Evolutionary conservation across 2,329 filamentous ascomycete species (phyloP).

Genomic region (Monosporascus sp.): DNA sequence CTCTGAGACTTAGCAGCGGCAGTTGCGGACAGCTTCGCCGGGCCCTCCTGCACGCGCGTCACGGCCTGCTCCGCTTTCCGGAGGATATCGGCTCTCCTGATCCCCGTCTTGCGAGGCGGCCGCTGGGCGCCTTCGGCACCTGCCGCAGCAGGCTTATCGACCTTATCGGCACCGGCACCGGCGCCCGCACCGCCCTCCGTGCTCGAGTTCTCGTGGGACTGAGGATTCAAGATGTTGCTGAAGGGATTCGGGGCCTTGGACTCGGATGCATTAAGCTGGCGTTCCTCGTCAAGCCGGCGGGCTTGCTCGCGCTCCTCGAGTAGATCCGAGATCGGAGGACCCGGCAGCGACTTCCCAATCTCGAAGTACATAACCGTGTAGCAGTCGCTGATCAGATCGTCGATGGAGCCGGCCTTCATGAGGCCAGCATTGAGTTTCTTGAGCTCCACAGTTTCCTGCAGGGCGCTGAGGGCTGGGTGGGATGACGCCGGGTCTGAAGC

Average conservation of each 20-base stretch:
- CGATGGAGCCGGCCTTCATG: constrained; percentile 80
- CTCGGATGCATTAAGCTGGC: constrained; percentile 27
- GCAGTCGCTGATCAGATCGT: constrained; percentile 88
- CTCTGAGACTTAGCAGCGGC: constrained; percentile 41
- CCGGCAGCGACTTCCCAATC: constrained; percentile 55
- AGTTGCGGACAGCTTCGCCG: constrained; percentile 27
- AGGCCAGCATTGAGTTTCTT: constrained; percentile 77
- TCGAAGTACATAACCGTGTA: constrained; percentile 74
- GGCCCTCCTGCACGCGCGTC: constrained; percentile 42
- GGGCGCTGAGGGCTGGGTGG: constrained; percentile 44
- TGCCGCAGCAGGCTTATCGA: constrained; percentile 22
- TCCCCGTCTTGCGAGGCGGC: constrained; percentile 39
- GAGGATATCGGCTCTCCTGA: constrained; percentile 53
- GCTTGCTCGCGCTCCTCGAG: constrained; percentile 40
- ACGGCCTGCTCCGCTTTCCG: constrained; percentile 58
- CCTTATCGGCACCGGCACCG: neutral
- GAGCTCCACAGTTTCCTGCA: constrained; percentile 54
- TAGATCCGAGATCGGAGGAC: constrained; percentile 40
- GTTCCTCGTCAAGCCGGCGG: constrained; percentile 28
- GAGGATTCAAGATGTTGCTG: constrained; percentile 37
- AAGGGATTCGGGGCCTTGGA: constrained; percentile 31
- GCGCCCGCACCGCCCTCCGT: constrained; percentile 25
- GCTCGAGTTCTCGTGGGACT: constrained; percentile 34
- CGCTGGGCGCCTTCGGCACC: constrained; percentile 33
- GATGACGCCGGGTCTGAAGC: constrained; percentile 34